Conservation (phyloP, 2,329 filamentous ascomycete genomes). For the Emmonsiellopsis sp. region DNA sequence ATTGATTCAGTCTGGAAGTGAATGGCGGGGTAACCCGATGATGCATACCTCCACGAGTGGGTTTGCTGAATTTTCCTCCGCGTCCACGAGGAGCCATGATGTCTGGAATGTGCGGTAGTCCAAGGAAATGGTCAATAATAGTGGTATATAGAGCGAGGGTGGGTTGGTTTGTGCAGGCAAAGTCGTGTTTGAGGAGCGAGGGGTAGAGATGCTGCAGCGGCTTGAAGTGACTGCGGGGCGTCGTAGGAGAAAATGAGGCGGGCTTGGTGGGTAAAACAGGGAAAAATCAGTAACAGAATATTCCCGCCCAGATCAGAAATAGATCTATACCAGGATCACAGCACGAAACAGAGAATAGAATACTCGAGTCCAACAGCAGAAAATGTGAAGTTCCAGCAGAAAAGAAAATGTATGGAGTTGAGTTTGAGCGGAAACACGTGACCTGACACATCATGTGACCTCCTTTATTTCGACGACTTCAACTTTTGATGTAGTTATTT, state of each 20-base stretch:
- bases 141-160: not conserved
- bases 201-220: conserved; percentile 8
- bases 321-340: not conserved
- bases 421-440: too few species aligned
- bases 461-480: too few species aligned
- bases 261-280: not conserved
- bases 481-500: too few species aligned
- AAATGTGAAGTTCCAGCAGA: too few species aligned
- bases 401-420: too few species aligned
- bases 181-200: not conserved
- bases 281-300: not conserved
- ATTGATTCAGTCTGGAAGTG: not conserved
- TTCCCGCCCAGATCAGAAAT: not conserved
- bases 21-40: not conserved
- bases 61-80: conserved; percentile 91
- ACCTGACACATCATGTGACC: too few species aligned
- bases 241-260: not conserved
- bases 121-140: conserved; percentile 6
- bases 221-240: conserved; percentile 11
- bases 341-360: not conserved
- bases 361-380: too few species aligned
- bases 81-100: conserved; percentile 54
- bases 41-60: conserved; percentile 71
- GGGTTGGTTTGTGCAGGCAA: not conserved
- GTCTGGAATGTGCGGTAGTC: not conserved